Evolutionary conservation across 2,329 filamentous ascomycete species (phyloP), one percentile per base, ranked within the genome.

Genomic region (Fusarium liriodendri): DNA sequence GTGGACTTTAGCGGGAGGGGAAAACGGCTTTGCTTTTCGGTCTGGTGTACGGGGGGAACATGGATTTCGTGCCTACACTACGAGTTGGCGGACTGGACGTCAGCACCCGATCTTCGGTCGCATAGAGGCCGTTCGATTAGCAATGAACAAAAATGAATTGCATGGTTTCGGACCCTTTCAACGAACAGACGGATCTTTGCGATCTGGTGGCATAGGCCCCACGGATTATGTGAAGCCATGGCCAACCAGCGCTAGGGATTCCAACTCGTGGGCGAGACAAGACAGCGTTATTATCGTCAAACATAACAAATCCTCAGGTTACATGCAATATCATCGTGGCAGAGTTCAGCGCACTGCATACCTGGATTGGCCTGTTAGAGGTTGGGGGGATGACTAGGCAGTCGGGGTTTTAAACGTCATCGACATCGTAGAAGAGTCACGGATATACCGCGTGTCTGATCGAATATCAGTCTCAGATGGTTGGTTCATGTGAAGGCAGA

Each of bases 21-120:
- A 81, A 80, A 81, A 82, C 76, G 82, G 80, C 82, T 83, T 83
- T 84, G 83, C 82, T 84, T 85, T 85, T 84, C 83, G 82, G 83
- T 84, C 81, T 83, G 83, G 83, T 85, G 83, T 84, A 85, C 75
- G 81, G 83, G 83, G 83, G 82, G 79, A 67, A 82, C 78, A 81
- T 82, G 82, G 82, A 81, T 83, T 84, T 82, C 80, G 80, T 83
- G 81, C 82, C 82, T 84, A 83, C 82, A 83, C 82, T 82, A 82
- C 79, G 81, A 81, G 81, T 81, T 80, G 82, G 82, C 82, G 80
- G 81, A 80, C 79, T 80, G 80, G 80, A 80, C 81, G 82, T 84
- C 82, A 80, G 81, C 80, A 77, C 73, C 80, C 80, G 80, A 82
- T 81, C 80, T 82, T 80, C 79, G 82, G 81, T 80, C 80, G 74